These are phyloP conservation scores for Sechiopsis laciniata DNA, from an alignment of 306 rosid species.

Conservation along the genomic window DNA sequence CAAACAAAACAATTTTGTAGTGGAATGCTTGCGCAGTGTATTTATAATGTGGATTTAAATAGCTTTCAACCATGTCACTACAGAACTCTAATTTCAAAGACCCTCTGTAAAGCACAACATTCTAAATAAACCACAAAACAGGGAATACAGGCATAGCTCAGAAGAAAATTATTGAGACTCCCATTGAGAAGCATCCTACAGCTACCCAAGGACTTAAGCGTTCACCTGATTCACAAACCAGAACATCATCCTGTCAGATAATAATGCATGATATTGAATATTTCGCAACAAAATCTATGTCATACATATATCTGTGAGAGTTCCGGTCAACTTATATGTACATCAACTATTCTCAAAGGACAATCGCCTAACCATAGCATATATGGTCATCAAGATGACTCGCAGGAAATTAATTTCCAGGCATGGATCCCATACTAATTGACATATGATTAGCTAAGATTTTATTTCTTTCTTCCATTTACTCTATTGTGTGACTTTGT, in stretches of 20 bases:
- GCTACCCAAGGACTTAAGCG: slow-evolving; percentile 69
- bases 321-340: too few relatives aligned
- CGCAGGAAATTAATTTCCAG: too few relatives aligned
- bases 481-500: background rate
- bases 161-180: slow-evolving; percentile 53
- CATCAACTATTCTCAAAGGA: too few relatives aligned
- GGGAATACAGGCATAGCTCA: slow-evolving; percentile 23
- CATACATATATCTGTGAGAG: too few relatives aligned
- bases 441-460: background rate
- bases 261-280: background rate
- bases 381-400: background rate
- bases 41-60: slow-evolving; percentile 7
- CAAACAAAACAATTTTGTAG: background rate
- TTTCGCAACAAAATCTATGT: background rate
- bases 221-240: slow-evolving; percentile 46
- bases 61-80: slow-evolving; percentile 9
- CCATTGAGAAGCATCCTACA: slow-evolving; percentile 56
- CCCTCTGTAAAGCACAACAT: background rate
- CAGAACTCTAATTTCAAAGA: background rate
- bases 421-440: too few relatives aligned
- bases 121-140: slow-evolving; percentile 19
- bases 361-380: background rate
- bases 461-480: background rate
- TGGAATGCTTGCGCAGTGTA: background rate
- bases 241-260: slow-evolving; percentile 14